Percentiles rank a stretch among this genome's conserved stretches.
These are phyloP conservation scores for Westerdykella ornata DNA, from an alignment of 2,329 filamentous ascomycete species.

Conservation along the genomic window DNA sequence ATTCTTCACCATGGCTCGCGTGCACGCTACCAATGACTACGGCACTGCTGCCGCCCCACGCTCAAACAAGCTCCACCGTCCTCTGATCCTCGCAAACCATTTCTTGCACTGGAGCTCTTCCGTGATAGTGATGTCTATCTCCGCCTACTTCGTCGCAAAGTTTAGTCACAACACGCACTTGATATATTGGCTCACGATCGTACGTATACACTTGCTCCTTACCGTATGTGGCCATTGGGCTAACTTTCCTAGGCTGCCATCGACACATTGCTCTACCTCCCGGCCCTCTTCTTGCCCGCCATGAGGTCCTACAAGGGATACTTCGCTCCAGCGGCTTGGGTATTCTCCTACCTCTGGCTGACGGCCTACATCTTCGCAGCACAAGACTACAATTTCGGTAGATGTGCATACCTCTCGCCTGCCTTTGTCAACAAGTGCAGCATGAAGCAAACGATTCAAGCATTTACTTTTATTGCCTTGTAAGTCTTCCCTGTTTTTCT, in stretches of 20 bases:
- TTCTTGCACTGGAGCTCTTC: slow-evolving; percentile 13
- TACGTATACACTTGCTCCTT: slow-evolving; percentile 1
- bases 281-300: slow-evolving; percentile 8
- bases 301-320: slow-evolving; percentile 20
- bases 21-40: slow-evolving; percentile 11
- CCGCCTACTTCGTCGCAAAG: slow-evolving; percentile 14
- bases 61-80: slow-evolving; percentile 5
- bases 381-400: slow-evolving; percentile 16
- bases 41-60: slow-evolving; percentile 8
- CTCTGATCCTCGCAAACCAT: slow-evolving; percentile 13
- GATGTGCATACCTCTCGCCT: slow-evolving; percentile 9
- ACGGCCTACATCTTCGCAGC: slow-evolving; percentile 19
- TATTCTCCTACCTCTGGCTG: slow-evolving; percentile 22
- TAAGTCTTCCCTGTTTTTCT: slow-evolving; percentile 5
- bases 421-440: slow-evolving; percentile 8
- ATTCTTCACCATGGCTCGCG: too few relatives aligned
- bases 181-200: slow-evolving; percentile 14
- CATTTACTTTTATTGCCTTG: slow-evolving; percentile 22
- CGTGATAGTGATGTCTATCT: slow-evolving; percentile 15
- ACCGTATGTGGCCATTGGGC: background rate
- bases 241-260: slow-evolving; percentile 7
- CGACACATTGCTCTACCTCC: slow-evolving; percentile 11
- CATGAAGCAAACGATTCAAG: slow-evolving; percentile 17
- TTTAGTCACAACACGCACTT: slow-evolving; percentile 13
- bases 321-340: slow-evolving; percentile 12